Percentiles rank a stretch among this genome's conserved stretches.
Conservation (phyloP, 176 grass and related monocot genomes). For the Lolium perenne region DNA sequence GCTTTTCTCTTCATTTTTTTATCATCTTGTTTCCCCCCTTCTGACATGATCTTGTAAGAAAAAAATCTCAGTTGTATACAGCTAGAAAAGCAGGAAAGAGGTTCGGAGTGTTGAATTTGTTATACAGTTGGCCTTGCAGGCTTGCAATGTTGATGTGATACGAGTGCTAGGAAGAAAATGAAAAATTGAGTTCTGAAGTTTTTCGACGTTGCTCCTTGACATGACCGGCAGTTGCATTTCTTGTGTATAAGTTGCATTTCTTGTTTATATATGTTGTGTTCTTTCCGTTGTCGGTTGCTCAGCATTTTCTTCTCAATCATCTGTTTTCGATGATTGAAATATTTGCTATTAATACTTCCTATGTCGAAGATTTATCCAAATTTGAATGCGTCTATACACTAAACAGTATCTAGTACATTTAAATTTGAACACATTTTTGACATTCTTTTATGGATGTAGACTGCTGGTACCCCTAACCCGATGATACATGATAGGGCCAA, state of each 20-base stretch:
- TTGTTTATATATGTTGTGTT: background rate
- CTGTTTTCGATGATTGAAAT: background rate
- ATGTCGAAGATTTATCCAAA: too few relatives aligned
- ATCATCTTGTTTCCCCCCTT: constrained; percentile 7
- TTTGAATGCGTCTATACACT: too few relatives aligned
- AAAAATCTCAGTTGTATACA: constrained; percentile 64
- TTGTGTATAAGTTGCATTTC: too few relatives aligned
- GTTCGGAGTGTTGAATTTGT: constrained; percentile 44
- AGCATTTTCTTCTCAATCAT: constrained; percentile 7
- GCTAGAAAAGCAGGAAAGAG: constrained; percentile 58
- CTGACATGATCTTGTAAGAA: constrained; percentile 79
- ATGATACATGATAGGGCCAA: background rate
- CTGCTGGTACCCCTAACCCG: too few relatives aligned
- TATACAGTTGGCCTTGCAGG: constrained; percentile 32
- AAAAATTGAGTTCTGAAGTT: background rate
- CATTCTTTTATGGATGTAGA: too few relatives aligned
- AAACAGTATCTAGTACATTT: too few relatives aligned
- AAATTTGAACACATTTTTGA: too few relatives aligned
- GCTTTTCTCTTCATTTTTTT: background rate
- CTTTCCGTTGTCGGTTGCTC: background rate
- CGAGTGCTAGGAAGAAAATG: constrained; percentile 2
- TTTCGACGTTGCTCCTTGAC: constrained; percentile 6
- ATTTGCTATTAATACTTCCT: too few relatives aligned
- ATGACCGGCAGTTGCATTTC: constrained; percentile 27
- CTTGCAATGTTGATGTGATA: constrained; percentile 26